A percentile compares a stretch with the other conserved stretches of the same genome.
These are phyloP conservation scores for Clonostachys rosea DNA, from an alignment of 2,329 filamentous ascomycete species.

Conservation along the genomic window DNA sequence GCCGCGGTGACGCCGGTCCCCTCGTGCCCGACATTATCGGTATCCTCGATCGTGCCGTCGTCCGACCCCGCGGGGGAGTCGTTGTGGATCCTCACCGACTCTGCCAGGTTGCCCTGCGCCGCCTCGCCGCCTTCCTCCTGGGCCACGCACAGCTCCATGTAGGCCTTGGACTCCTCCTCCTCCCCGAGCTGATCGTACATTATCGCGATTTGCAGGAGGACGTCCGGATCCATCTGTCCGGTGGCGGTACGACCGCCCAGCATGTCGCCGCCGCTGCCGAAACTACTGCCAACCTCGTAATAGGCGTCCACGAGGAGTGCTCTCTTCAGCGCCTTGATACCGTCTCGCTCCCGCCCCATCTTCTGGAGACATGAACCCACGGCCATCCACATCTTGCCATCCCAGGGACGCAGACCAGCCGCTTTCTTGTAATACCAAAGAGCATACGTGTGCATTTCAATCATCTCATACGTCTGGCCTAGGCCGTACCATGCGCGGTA, in stretches of 20 bases:
- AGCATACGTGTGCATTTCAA: conserved; percentile 97
- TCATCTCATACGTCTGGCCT: conserved; percentile 93
- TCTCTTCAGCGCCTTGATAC: conserved; percentile 91
- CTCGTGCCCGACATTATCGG: conserved; percentile 25
- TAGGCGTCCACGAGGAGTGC: conserved; percentile 85
- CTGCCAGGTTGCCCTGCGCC: conserved; percentile 31
- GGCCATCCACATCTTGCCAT: conserved; percentile 98
- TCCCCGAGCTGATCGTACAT: conserved; percentile 83
- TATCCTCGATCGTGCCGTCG: conserved; percentile 28
- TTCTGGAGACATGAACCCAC: conserved; percentile 89
- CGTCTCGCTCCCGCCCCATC: conserved; percentile 81
- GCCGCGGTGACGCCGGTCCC: conserved; percentile 85
- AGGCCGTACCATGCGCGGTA: conserved; percentile 98
- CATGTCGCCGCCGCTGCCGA: conserved; percentile 39
- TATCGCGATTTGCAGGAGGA: conserved; percentile 81
- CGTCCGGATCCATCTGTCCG: conserved; percentile 77
- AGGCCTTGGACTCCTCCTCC: conserved; percentile 76
- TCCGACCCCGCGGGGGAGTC: conserved; percentile 40
- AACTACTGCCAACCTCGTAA: conserved; percentile 63
- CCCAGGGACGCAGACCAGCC: conserved; percentile 87
- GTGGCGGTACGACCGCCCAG: conserved; percentile 44
- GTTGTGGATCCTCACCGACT: conserved; percentile 50
- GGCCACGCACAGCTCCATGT: conserved; percentile 93
- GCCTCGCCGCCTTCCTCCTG: conserved; percentile 72
- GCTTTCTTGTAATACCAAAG: conserved; percentile 98